phyloP scores from a whole-genome alignment of 164 flowering plant species.

The Stephania japonica region DNA sequence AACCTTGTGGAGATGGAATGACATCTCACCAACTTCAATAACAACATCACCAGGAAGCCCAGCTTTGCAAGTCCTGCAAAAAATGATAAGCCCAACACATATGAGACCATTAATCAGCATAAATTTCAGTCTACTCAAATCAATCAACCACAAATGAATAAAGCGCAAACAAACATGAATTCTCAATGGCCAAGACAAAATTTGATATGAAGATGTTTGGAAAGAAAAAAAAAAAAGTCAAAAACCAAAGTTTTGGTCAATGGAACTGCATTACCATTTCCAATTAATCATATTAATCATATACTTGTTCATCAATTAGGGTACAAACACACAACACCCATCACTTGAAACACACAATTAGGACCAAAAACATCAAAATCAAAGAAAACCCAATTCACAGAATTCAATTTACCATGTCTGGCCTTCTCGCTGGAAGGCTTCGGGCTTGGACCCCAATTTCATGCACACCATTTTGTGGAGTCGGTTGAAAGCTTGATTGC shows the following conservation, averaged over 20 bases:
- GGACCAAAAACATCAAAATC: too few relatives aligned
- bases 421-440: slow-evolving; percentile 49
- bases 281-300: too few relatives aligned
- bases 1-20: slow-evolving; percentile 82
- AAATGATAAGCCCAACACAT: not conserved
- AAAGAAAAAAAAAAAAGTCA: too few relatives aligned
- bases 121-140: not conserved
- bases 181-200: too few relatives aligned
- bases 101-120: not conserved
- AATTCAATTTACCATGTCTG: slow-evolving; percentile 35
- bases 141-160: not conserved
- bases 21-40: slow-evolving; percentile 60
- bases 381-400: too few relatives aligned
- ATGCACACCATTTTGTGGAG: slow-evolving; percentile 39
- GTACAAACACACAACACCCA: too few relatives aligned
- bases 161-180: too few relatives aligned
- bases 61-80: slow-evolving; percentile 47
- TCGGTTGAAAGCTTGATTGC: not conserved
- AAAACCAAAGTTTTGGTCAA: too few relatives aligned
- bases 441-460: slow-evolving; percentile 65
- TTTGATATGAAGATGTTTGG: too few relatives aligned
- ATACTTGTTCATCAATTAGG: too few relatives aligned
- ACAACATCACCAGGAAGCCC: slow-evolving; percentile 72
- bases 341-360: too few relatives aligned
- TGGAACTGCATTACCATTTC: not conserved